phyloP scores from a whole-genome alignment of 2,329 filamentous ascomycete genomes.

The Calonectria ilicicola region DNA sequence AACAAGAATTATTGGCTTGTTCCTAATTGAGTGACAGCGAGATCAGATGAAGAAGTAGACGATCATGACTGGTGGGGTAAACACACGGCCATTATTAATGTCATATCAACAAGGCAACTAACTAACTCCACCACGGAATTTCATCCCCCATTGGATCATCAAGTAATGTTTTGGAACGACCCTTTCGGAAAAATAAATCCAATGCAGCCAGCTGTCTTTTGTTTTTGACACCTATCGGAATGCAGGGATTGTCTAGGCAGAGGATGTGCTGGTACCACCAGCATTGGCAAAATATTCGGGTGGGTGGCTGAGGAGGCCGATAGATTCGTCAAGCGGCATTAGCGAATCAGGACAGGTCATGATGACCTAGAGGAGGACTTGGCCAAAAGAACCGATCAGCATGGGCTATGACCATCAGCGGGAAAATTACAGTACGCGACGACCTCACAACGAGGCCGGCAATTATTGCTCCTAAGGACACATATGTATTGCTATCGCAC shows the following conservation, averaged over 20 bases:
- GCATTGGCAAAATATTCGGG: neutral
- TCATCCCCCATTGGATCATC: neutral
- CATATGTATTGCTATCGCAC: neutral
- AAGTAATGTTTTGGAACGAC: neutral
- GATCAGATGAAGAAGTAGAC: neutral
- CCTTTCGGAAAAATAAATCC: no score
- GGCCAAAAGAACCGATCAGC: neutral
- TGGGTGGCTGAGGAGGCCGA: neutral
- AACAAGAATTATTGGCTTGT: neutral
- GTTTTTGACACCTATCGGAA: neutral
- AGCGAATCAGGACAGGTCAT: slow-evolving; percentile 9
- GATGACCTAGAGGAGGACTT: neutral
- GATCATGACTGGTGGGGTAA: neutral
- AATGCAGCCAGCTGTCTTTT: neutral
- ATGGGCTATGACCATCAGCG: neutral
- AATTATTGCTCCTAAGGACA: neutral
- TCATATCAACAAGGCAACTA: neutral
- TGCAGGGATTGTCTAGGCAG: no score
- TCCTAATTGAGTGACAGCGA: neutral
- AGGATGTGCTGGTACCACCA: neutral
- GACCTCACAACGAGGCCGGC: neutral
- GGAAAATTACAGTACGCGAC: neutral
- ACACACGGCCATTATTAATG: neutral
- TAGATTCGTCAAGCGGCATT: neutral
- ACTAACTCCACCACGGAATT: neutral